These are phyloP conservation scores for Scutellaria minor DNA, from an alignment of 257 asterid genomes.

Conservation along the genomic window DNA sequence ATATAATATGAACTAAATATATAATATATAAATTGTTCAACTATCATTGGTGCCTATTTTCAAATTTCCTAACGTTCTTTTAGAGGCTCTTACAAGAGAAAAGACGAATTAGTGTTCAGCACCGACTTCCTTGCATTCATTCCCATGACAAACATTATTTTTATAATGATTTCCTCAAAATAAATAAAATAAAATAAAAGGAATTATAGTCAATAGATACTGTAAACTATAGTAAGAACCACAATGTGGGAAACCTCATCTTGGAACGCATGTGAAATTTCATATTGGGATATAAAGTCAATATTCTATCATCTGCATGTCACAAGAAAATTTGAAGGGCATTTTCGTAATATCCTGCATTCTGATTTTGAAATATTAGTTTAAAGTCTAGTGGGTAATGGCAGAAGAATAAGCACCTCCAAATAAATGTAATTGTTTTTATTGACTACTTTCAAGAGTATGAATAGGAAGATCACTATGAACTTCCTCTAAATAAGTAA, in stretches of 20 bases:
- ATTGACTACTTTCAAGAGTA: constrained; percentile 32
- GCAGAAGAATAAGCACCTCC: no score
- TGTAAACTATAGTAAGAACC: background rate
- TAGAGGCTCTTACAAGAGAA: constrained; percentile 6
- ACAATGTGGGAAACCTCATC: background rate
- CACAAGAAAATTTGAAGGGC: no score
- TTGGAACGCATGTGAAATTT: no score
- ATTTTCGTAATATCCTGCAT: no score
- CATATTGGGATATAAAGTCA: no score
- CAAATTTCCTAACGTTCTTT: constrained; percentile 37
- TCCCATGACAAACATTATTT: constrained; percentile 33
- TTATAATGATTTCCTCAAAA: background rate
- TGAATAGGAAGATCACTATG: constrained; percentile 23
- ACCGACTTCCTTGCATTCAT: constrained; percentile 36
- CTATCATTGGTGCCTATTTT: constrained; percentile 27
- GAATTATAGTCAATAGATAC: no score
- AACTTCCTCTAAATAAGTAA: constrained; percentile 15
- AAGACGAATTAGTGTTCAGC: constrained; percentile 65
- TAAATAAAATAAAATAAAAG: no score
- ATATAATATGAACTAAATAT: constrained; percentile 15
- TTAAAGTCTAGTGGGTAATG: no score
- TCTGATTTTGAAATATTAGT: no score
- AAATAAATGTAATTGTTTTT: constrained; percentile 24
- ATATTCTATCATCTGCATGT: no score
- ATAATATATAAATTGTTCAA: background rate